Evolutionary conservation across 768 basidiomycete genomes (phyloP).

Genomic region (Strobilomyces echinocephalus): DNA sequence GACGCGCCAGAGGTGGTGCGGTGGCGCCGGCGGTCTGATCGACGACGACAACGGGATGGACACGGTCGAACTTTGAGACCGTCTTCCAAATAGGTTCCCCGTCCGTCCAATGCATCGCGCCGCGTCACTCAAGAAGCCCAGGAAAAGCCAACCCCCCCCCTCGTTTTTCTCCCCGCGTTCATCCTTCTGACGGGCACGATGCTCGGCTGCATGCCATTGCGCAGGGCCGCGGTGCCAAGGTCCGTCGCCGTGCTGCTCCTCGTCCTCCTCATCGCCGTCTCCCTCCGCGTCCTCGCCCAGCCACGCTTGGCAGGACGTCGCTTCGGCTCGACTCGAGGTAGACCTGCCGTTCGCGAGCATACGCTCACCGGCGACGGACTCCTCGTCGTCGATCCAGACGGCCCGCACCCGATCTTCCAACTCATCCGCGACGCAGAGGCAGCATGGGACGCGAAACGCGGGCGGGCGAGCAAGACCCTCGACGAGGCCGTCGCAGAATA

Average conservation of each 20-base stretch:
- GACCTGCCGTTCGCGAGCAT: slow-evolving; percentile 14
- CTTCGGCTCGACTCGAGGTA: neutral
- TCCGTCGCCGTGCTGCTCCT: neutral
- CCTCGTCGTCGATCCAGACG: slow-evolving; percentile 31
- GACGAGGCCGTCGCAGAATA: slow-evolving; percentile 38
- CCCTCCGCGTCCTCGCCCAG: neutral
- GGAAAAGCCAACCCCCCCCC: no score
- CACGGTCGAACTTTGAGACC: neutral
- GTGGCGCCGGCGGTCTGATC: no score
- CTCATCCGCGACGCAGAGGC: slow-evolving; percentile 35
- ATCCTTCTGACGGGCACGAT: neutral
- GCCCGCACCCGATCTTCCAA: slow-evolving; percentile 41
- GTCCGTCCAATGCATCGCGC: no score
- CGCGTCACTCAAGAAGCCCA: no score
- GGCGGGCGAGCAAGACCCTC: slow-evolving; percentile 34
- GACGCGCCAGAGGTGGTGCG: no score
- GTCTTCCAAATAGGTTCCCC: no score
- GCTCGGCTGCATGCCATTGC: neutral
- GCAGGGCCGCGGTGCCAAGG: neutral
- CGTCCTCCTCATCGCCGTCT: neutral
- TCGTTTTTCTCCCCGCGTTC: no score
- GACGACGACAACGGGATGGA: no score
- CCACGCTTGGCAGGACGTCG: no score
- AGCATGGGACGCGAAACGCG: slow-evolving; percentile 34
- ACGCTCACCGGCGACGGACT: slow-evolving; percentile 25